These are phyloP conservation scores for Mycena polygramma DNA, from an alignment of 768 basidiomycete species.

Conservation along the genomic window DNA sequence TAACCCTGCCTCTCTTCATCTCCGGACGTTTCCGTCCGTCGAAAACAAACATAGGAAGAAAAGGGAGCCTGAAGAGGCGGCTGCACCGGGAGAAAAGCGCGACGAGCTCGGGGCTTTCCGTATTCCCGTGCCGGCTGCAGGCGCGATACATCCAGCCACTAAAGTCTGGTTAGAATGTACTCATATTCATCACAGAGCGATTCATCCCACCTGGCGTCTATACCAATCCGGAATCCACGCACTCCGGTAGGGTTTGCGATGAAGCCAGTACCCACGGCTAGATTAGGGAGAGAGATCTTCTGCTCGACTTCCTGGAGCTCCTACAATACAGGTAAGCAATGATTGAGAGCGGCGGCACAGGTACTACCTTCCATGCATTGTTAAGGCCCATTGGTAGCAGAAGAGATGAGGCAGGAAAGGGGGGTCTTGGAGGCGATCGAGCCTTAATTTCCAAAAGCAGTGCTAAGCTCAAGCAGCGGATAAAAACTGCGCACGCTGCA, in stretches of 20 bases:
- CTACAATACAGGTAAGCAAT: slow-evolving; percentile 33
- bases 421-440: slow-evolving; percentile 3
- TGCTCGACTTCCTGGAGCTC: slow-evolving; percentile 49
- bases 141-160: slow-evolving; percentile 35
- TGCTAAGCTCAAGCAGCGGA: neutral
- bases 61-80: slow-evolving; percentile 51
- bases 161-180: neutral
- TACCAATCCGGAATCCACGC: slow-evolving; percentile 52
- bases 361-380: slow-evolving; percentile 11
- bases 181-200: neutral
- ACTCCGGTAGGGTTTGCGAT: slow-evolving; percentile 44
- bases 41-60: slow-evolving; percentile 62
- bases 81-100: slow-evolving; percentile 58
- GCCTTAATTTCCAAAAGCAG: neutral
- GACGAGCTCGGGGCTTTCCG: slow-evolving; percentile 57
- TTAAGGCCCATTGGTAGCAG: slow-evolving; percentile 10
- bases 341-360: too few relatives aligned
- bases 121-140: slow-evolving; percentile 50
- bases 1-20: slow-evolving; percentile 53
- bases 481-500: too few relatives aligned
- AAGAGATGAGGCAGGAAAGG: slow-evolving; percentile 7
- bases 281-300: slow-evolving; percentile 48
- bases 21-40: slow-evolving; percentile 59
- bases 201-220: slow-evolving; percentile 50
- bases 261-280: slow-evolving; percentile 51